Percentiles rank a stretch among this genome's conserved stretches.
Evolutionary conservation across 176 grass and related monocot species (phyloP).

Genomic region (Ampelocalamus luodianensis): DNA sequence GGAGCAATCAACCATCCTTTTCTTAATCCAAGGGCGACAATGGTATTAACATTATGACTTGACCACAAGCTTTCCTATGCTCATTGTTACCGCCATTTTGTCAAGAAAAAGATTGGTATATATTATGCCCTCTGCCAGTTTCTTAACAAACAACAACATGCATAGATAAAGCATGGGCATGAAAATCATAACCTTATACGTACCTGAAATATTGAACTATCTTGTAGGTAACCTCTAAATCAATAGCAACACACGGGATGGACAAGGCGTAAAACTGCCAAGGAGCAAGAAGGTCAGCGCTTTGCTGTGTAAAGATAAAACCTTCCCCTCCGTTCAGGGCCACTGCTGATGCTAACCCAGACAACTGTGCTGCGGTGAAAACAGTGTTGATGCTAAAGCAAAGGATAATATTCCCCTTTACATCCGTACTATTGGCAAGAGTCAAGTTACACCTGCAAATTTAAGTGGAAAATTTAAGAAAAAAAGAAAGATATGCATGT

Average conservation of each 20-base stretch:
- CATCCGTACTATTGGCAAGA: slow-evolving; percentile 17
- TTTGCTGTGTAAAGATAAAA: slow-evolving; percentile 50
- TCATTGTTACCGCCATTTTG: background rate
- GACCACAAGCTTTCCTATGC: background rate
- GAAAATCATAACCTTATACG: background rate
- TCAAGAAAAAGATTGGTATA: background rate
- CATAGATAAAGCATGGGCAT: background rate
- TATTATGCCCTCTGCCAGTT: background rate
- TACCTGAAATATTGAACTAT: slow-evolving; percentile 29
- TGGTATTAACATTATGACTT: background rate
- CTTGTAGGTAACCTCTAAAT: slow-evolving; percentile 41
- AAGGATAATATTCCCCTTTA: slow-evolving; percentile 39
- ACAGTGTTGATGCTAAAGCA: background rate
- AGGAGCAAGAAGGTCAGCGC: background rate
- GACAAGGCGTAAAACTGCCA: background rate
- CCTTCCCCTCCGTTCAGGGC: slow-evolving; percentile 22
- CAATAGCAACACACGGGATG: slow-evolving; percentile 38
- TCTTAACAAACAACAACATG: background rate
- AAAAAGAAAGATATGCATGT: background rate
- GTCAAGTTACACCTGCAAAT: slow-evolving; percentile 35
- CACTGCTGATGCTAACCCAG: background rate
- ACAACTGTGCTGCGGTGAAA: background rate
- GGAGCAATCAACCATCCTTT: background rate
- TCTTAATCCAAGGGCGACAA: background rate
- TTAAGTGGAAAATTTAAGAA: background rate